phyloP scores from a whole-genome alignment of 805 yeast species.

The Ogataea nakhonphanomensis region DNA sequence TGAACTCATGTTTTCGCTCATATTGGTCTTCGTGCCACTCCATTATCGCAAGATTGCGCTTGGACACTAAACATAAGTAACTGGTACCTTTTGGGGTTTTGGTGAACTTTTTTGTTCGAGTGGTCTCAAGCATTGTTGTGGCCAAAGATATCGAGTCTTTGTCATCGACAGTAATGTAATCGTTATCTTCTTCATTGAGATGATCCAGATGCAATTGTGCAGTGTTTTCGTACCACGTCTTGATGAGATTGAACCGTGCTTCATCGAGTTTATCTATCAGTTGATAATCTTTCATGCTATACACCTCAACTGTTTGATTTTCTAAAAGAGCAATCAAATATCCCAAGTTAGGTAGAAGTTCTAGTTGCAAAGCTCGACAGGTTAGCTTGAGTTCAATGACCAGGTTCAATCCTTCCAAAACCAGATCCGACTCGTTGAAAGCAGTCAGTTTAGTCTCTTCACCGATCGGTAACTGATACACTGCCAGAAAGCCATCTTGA shows the following conservation, averaged over 20 bases:
- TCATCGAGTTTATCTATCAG: slow-evolving; percentile 31
- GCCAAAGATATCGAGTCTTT: slow-evolving; percentile 33
- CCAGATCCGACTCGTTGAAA: slow-evolving; percentile 5
- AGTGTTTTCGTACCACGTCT: slow-evolving; percentile 23
- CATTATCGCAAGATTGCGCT: slow-evolving; percentile 23
- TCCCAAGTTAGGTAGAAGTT: slow-evolving; percentile 30
- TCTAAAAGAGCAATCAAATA: slow-evolving; percentile 30
- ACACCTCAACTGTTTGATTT: slow-evolving; percentile 31
- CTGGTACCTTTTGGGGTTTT: slow-evolving; percentile 13
- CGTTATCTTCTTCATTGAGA: slow-evolving; percentile 24
- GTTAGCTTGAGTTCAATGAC: slow-evolving; percentile 14
- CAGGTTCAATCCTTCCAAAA: slow-evolving; percentile 19
- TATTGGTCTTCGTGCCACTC: slow-evolving; percentile 24
- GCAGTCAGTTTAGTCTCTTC: background rate
- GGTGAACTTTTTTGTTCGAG: slow-evolving; percentile 6
- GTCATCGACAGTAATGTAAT: slow-evolving; percentile 17
- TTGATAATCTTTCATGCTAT: slow-evolving; percentile 29
- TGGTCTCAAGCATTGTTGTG: slow-evolving; percentile 21
- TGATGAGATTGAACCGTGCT: slow-evolving; percentile 31
- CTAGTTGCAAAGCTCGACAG: slow-evolving; percentile 31
- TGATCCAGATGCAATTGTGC: slow-evolving; percentile 9
- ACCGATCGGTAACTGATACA: slow-evolving; percentile 20
- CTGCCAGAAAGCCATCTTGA: slow-evolving; percentile 18
- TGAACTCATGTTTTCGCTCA: slow-evolving; percentile 25
- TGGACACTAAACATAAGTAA: slow-evolving; percentile 22